These are phyloP conservation scores for Kazachstania sp. DNA, from an alignment of 1,139 yeast genomes.

Conservation along the genomic window DNA sequence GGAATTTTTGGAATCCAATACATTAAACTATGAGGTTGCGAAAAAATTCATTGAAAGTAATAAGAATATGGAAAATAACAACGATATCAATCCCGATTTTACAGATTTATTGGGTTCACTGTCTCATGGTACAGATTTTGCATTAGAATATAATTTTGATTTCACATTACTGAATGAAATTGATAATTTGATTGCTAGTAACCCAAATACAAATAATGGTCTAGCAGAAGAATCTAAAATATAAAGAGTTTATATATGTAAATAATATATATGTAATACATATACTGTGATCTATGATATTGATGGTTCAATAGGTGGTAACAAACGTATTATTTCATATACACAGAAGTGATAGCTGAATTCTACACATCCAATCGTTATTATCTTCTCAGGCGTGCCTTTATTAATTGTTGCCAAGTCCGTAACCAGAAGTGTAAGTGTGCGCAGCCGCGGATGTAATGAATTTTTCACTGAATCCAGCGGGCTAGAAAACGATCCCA, in stretches of 20 bases:
- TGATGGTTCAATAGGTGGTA: too few relatives aligned
- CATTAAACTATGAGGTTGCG: slow-evolving; percentile 24
- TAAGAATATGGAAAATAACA: slow-evolving; percentile 7
- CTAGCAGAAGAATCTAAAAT: neutral
- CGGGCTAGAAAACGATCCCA: too few relatives aligned
- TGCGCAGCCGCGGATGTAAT: too few relatives aligned
- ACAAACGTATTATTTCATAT: too few relatives aligned
- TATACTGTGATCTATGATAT: too few relatives aligned
- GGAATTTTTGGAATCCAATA: slow-evolving; percentile 18
- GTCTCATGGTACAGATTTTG: slow-evolving; percentile 26
- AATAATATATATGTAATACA: too few relatives aligned
- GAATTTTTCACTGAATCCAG: too few relatives aligned
- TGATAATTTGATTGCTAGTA: slow-evolving; percentile 22
- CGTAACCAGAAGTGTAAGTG: too few relatives aligned
- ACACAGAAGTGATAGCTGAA: too few relatives aligned
- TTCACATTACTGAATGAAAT: slow-evolving; percentile 27
- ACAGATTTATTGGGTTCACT: slow-evolving; percentile 23
- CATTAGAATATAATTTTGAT: slow-evolving; percentile 27
- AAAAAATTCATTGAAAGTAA: slow-evolving; percentile 21
- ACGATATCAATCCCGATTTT: slow-evolving; percentile 15
- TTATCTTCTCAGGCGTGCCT: too few relatives aligned
- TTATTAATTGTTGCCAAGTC: too few relatives aligned
- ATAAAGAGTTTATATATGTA: neutral
- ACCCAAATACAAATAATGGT: neutral
- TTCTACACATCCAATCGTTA: too few relatives aligned